Percentiles rank a stretch among this genome's conserved stretches.
phyloP scores from a whole-genome alignment of 2,329 filamentous ascomycete genomes.

The Aaosphaeria arxii region DNA sequence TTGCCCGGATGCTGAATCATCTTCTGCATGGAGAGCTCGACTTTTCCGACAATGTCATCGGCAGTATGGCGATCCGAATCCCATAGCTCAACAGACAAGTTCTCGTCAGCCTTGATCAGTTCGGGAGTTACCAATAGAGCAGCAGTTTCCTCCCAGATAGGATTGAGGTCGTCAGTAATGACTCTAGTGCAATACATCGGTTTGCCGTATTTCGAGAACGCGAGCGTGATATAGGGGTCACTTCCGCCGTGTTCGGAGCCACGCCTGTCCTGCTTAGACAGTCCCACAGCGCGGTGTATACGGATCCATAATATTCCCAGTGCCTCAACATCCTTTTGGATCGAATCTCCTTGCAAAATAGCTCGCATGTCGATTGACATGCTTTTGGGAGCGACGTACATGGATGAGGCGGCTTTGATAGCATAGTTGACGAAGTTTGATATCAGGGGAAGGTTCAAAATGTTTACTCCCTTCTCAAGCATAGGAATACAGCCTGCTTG shows the following conservation, averaged over 20 bases:
- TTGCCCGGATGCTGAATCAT: conserved; percentile 91
- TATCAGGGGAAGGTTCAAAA: conserved; percentile 87
- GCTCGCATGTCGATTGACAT: conserved; percentile 89
- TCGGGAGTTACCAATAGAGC: conserved; percentile 85
- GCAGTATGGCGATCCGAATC: conserved; percentile 90
- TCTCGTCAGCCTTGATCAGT: conserved; percentile 89
- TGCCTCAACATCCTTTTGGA: conserved; percentile 84
- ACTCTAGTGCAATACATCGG: conserved; percentile 97
- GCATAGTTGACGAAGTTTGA: conserved; percentile 97
- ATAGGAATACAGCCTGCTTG: conserved; percentile 88
- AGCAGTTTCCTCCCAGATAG: conserved; percentile 84
- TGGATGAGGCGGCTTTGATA: conserved; percentile 68
- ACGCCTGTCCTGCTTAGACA: conserved; percentile 87
- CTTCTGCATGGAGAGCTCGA: conserved; percentile 90
- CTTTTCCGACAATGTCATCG: conserved; percentile 92
- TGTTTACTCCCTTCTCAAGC: conserved; percentile 85
- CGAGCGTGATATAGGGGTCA: conserved; percentile 92
- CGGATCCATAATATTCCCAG: conserved; percentile 89
- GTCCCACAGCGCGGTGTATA: conserved; percentile 80
- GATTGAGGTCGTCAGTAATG: conserved; percentile 91
- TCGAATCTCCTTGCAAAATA: conserved; percentile 85
- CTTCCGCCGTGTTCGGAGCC: conserved; percentile 84
- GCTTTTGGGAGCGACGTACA: conserved; percentile 93
- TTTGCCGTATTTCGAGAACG: conserved; percentile 95
- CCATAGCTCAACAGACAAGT: conserved; percentile 91